Percentiles rank a stretch among this genome's conserved stretches.
Conservation (phyloP, 257 asterid species). For the Pogostemon cablin region DNA sequence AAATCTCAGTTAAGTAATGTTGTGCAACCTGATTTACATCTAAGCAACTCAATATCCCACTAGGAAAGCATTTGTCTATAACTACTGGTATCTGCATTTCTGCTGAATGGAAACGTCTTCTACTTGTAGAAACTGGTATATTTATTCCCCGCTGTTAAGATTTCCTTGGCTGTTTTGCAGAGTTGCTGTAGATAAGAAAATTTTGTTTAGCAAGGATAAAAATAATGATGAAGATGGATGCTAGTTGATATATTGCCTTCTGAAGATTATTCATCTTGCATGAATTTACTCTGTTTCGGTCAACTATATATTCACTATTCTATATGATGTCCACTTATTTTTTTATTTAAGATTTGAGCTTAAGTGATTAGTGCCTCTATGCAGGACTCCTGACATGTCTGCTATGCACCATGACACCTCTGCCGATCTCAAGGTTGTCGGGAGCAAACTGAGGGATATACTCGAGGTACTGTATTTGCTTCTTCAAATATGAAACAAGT, state of each 20-base stretch:
- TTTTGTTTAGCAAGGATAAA: neutral
- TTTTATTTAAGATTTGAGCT: conserved; percentile 19
- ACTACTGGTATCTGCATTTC: neutral
- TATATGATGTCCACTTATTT: neutral
- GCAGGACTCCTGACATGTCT: conserved; percentile 83
- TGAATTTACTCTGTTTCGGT: neutral
- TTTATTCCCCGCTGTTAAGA: neutral
- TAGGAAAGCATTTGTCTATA: neutral
- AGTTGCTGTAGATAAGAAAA: neutral
- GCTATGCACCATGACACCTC: conserved; percentile 87
- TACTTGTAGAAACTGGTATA: neutral
- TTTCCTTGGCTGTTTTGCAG: neutral
- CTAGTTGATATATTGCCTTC: neutral
- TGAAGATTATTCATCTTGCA: neutral
- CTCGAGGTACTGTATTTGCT: conserved; percentile 68
- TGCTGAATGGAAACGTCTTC: neutral
- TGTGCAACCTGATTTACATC: neutral
- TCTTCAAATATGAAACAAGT: neutral
- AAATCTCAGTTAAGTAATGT: neutral
- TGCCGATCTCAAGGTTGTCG: conserved; percentile 80
- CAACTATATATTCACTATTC: neutral
- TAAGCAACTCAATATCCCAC: neutral
- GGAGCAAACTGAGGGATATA: conserved; percentile 66
- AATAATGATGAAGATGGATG: neutral
- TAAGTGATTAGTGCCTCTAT: conserved; percentile 18